Base-by-base conservation (phyloP, 2,329 filamentous ascomycete species). In the Botryotinia convoluta region DNA sequence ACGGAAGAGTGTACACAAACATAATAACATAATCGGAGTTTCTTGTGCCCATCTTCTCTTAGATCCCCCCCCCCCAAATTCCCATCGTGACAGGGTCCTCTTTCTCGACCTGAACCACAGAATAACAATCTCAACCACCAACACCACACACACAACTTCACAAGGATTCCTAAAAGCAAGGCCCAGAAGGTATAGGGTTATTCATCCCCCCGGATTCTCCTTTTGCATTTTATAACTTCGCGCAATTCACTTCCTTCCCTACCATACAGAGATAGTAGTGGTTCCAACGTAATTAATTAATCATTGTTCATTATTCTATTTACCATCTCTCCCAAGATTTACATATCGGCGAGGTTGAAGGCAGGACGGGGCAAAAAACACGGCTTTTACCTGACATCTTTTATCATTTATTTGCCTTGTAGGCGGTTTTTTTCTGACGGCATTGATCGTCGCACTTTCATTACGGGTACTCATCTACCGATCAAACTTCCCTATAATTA, bases 1-100 rank as follows among this genome's bases (percentile, higher is more conserved):
- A 65, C 63, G 22, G 37, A 16, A 26, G n/a, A 18, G 51, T 8
- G 51, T 29, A 51, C 22, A n/a, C 63, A n/a, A n/a, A 64, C 16
- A 32, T 9, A 16, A 57, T 57, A 29, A 29, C 51, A 45, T 20
- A 37, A 67, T 51, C 45, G 22, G 45, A 54, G 26, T 54, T 59
- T 39, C 35, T 18, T 39, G 45, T 48, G n/a, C 72, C 73, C 71
- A 60, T 72, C 65, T 74, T 59, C 72, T 57, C 73, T 72, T 9
- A 18, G n/a, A 16, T 29, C 51, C n/a, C 51, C 26, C 48, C 48
- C 26, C 51, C 51, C n/a, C 9, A 18, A 57, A 32, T 29, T 29
- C 76, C 59, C 60, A 39, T 62, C 35, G 71, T 77, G 76, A 78
- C 77, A 75, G 74, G 76, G 75, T 74, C 74, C 75, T 74, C 74